Conservation (phyloP, 2,329 filamentous ascomycete species). For the Parastagonospora avenae region DNA sequence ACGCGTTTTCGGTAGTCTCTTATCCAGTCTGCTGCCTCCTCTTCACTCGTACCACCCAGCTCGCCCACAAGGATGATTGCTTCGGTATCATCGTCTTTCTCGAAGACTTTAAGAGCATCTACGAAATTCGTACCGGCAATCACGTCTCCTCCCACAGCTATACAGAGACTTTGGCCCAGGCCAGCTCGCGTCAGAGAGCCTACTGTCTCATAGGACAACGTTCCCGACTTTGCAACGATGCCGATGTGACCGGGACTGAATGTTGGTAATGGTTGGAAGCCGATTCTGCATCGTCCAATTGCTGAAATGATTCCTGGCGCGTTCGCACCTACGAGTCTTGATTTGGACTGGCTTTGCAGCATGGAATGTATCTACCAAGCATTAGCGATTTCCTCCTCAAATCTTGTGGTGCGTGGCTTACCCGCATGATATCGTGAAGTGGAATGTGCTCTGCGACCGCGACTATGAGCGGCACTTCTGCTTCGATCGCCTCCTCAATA, state of each 20-base stretch:
- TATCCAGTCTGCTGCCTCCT: constrained; percentile 77
- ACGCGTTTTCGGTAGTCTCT: constrained; percentile 64
- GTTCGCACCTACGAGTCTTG: constrained; percentile 78
- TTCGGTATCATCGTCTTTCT: constrained; percentile 69
- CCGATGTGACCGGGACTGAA: constrained; percentile 73
- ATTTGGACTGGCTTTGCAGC: constrained; percentile 72
- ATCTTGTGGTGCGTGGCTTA: constrained; percentile 42
- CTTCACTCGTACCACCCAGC: constrained; percentile 70
- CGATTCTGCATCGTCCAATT: constrained; percentile 70
- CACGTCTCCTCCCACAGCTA: constrained; percentile 78
- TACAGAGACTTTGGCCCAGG: constrained; percentile 75
- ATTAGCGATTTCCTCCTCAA: constrained; percentile 48
- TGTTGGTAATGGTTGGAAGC: constrained; percentile 77
- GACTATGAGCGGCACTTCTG: constrained; percentile 77
- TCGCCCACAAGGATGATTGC: constrained; percentile 76
- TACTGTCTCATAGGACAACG: constrained; percentile 79
- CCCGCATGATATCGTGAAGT: constrained; percentile 75
- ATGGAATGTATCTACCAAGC: constrained; percentile 67
- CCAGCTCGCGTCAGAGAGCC: constrained; percentile 75
- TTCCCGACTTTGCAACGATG: constrained; percentile 81
- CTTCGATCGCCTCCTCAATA: constrained; percentile 80
- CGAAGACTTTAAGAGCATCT: constrained; percentile 71
- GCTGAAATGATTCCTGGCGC: constrained; percentile 80
- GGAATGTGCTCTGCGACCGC: constrained; percentile 82
- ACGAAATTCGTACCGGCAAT: constrained; percentile 75